Base-by-base conservation (phyloP, 306 rosid genomes). In the Trifolium fragiferum region DNA sequence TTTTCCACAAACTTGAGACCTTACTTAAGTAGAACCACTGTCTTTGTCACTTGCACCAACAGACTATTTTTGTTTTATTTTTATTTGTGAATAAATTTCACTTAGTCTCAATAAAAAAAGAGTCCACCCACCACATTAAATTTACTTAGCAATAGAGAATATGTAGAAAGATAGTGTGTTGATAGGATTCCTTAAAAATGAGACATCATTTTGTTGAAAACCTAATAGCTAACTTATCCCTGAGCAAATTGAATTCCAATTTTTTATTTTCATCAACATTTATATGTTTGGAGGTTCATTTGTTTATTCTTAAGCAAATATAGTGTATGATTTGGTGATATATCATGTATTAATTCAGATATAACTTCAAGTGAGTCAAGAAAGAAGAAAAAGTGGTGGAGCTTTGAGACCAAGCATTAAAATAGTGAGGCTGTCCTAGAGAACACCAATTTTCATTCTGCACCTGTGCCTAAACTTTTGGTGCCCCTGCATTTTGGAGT, bases 311-410 rank as follows among this genome's bases (percentile, higher is more conserved):
- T 53, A 41, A 27, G 55, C 37, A 43, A 62, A 27, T 72, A 55
- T 23, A 32, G n/a, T 12, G 69, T 25, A 44, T 73, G 53, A 27
- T 20, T 46, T 50, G 69, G 33, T 30, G 33, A 38, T 60, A 60
- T 51, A 32, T 20, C 14, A 49, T 50, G 2, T 30, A 20, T 41
- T 82, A 80, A 70, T 55, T 60, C 92, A 88, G 93, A 81, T 81
- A 72, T 82, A 70, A 82, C 86, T 49, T 82, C 93, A 65, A 72
- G 15, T 59, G 96, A 88, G 66, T 78, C 74, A 20, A 88, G 88
- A 75, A 93, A 86, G 88, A 89, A 89, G 87, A 87, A 79, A 88
- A 89, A 57, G 57, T 87, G 96, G 97, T 90, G 98, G 98, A 86
- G 23, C 71, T 89, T 90, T 72, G 86, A 96, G 71, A 87, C 79